Evolutionary conservation across 148 eudicot species (phyloP).

Genomic region (Diospyros kaki): DNA sequence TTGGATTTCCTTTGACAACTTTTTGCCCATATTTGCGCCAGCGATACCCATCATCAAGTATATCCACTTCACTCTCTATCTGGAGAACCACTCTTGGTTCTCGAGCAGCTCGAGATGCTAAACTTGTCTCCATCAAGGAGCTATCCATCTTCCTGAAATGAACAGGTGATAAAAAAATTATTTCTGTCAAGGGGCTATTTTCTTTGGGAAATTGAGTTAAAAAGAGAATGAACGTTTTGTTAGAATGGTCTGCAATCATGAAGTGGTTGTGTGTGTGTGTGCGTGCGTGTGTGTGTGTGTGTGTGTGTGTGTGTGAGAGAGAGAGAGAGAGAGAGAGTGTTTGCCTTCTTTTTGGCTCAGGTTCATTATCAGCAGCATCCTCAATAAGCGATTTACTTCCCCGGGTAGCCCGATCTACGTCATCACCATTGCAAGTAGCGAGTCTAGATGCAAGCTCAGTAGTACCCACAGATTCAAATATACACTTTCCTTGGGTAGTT

Average conservation of each 20-base stretch:
- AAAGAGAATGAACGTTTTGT: background rate
- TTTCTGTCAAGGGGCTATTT: too few relatives aligned
- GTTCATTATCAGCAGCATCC: slow-evolving; percentile 42
- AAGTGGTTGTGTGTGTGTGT: background rate
- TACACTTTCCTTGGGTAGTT: slow-evolving; percentile 30
- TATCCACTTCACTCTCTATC: slow-evolving; percentile 66
- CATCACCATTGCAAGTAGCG: slow-evolving; percentile 43
- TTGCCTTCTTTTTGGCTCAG: slow-evolving; percentile 69
- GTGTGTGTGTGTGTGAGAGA: too few relatives aligned
- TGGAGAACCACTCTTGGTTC: slow-evolving; percentile 70
- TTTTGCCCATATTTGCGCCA: too few relatives aligned
- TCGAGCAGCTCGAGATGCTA: slow-evolving; percentile 44
- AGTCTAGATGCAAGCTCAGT: slow-evolving; percentile 44
- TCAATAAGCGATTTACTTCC: slow-evolving; percentile 32
- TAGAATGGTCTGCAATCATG: background rate
- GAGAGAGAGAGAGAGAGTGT: background rate
- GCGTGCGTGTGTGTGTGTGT: too few relatives aligned
- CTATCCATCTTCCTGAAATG: slow-evolving; percentile 55
- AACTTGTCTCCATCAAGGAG: slow-evolving; percentile 36
- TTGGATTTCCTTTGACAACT: slow-evolving; percentile 36
- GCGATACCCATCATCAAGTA: slow-evolving; percentile 81
- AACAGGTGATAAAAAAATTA: slow-evolving; percentile 6
- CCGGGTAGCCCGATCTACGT: slow-evolving; percentile 40
- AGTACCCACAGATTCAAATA: slow-evolving; percentile 34
- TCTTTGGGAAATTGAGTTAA: too few relatives aligned